These are phyloP conservation scores for Botrytis porri DNA, from an alignment of 2,329 filamentous ascomycete species.

Conservation along the genomic window DNA sequence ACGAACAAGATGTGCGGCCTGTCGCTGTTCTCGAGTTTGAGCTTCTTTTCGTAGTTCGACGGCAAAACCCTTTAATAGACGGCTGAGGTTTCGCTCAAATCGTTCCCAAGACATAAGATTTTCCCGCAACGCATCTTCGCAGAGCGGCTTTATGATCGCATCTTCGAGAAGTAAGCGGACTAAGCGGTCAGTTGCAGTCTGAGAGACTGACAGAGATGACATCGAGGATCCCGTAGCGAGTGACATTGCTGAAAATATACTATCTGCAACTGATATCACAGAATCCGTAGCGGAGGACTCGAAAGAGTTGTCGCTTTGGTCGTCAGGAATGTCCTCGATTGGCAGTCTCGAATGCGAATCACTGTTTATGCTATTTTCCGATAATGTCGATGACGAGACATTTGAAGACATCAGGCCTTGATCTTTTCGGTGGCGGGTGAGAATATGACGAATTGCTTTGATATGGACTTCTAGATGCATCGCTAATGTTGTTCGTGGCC, in stretches of 20 bases:
- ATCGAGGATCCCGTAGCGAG: constrained; percentile 19
- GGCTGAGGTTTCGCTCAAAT: constrained; percentile 23
- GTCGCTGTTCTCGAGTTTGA: constrained; percentile 14
- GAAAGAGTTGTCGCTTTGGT: neutral
- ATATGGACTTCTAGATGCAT: neutral
- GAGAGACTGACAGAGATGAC: constrained; percentile 20
- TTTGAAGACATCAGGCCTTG: neutral
- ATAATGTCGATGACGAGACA: no score
- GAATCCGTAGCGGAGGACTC: constrained; percentile 9
- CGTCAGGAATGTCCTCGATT: neutral
- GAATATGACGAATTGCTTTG: neutral
- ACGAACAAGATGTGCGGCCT: constrained; percentile 22
- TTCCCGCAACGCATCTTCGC: constrained; percentile 8
- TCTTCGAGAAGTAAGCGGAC: constrained; percentile 22
- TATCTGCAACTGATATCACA: constrained; percentile 20
- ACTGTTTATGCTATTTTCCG: neutral
- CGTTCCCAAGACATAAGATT: constrained; percentile 12
- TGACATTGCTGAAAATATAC: constrained; percentile 20
- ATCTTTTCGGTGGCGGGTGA: neutral
- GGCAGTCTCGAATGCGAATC: neutral
- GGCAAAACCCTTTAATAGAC: constrained; percentile 22
- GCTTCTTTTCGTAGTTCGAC: constrained; percentile 20
- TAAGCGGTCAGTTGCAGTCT: constrained; percentile 19
- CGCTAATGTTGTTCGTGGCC: neutral
- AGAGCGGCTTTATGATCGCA: constrained; percentile 10